A percentile compares a stretch with the other conserved stretches of the same genome.
These are phyloP conservation scores for Fonsecaea monophora DNA, from an alignment of 2,329 filamentous ascomycete genomes.

Conservation along the genomic window DNA sequence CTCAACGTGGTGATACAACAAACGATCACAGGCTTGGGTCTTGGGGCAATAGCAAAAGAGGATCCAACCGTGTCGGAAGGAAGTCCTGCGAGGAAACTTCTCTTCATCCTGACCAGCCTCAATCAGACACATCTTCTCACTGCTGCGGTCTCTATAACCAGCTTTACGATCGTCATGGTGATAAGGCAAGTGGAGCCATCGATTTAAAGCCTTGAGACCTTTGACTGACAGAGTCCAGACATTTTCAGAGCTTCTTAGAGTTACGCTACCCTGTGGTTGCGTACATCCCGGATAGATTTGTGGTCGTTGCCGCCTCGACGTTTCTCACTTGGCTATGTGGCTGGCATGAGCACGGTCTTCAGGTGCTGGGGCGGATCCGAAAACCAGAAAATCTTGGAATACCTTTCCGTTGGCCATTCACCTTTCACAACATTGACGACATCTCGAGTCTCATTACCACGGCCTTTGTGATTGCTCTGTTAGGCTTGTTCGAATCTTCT, in stretches of 20 bases:
- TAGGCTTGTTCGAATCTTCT: constrained; percentile 22
- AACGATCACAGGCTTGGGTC: constrained; percentile 16
- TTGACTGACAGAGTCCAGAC: constrained; percentile 6
- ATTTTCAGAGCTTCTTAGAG: constrained; percentile 14
- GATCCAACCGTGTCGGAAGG: constrained; percentile 6
- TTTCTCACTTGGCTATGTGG: constrained; percentile 8
- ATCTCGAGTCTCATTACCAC: constrained; percentile 16
- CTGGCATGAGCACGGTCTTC: constrained; percentile 16
- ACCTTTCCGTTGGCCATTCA: constrained; percentile 21
- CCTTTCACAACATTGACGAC: constrained; percentile 4
- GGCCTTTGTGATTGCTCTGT: constrained; percentile 12
- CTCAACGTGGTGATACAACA: constrained; percentile 19
- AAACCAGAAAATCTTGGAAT: constrained; percentile 11
- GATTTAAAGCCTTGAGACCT: background rate
- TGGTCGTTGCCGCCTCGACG: constrained; percentile 11
- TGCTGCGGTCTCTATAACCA: constrained; percentile 7
- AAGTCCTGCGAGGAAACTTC: constrained; percentile 18
- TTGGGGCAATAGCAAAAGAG: constrained; percentile 3
- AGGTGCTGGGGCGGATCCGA: constrained; percentile 18
- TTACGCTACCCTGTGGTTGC: constrained; percentile 1
- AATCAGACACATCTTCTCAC: constrained; percentile 11
- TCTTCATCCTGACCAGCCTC: constrained; percentile 8
- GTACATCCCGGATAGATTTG: constrained; percentile 19
- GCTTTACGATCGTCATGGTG: constrained; percentile 14
- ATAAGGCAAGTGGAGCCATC: background rate